Conservation (phyloP, 805 yeast genomes). For the Monosporozyma yasuniensis region DNA sequence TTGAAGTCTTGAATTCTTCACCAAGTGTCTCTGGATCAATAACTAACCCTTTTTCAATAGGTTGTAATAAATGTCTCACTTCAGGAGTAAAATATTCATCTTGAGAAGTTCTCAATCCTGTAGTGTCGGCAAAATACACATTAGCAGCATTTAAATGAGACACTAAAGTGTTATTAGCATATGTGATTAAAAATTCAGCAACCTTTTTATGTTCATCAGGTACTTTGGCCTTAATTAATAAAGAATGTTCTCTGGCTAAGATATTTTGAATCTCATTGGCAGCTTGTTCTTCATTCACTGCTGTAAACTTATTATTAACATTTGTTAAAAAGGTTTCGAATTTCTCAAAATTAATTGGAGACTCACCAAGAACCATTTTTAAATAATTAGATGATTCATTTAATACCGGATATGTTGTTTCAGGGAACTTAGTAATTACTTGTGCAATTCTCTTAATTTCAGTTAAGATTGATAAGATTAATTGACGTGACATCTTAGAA, state of each 20-base stretch:
- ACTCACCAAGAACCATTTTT: constrained; percentile 28
- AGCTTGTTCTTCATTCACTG: constrained; percentile 26
- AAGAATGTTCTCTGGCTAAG: constrained; percentile 27
- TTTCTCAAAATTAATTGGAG: constrained; percentile 46
- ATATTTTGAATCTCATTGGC: constrained; percentile 6
- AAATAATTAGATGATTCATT: constrained; percentile 28
- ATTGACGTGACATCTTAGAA: constrained; percentile 61
- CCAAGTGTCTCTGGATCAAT: constrained; percentile 52
- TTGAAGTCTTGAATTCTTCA: constrained; percentile 19
- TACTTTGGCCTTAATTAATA: constrained; percentile 54
- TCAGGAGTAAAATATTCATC: constrained; percentile 26
- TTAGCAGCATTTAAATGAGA: constrained; percentile 25
- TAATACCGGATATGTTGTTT: constrained; percentile 36
- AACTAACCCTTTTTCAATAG: constrained; percentile 30
- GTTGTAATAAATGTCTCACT: constrained; percentile 32
- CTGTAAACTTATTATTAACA: constrained; percentile 34
- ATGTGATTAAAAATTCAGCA: constrained; percentile 22
- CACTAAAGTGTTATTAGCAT: constrained; percentile 22
- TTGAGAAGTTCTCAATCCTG: constrained; percentile 24
- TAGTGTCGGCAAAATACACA: constrained; percentile 26
- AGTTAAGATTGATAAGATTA: constrained; percentile 55
- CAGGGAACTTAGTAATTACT: constrained; percentile 47
- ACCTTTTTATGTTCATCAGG: constrained; percentile 35
- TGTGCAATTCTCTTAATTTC: constrained; percentile 55
- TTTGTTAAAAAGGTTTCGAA: constrained; percentile 58